A percentile compares a stretch with the other conserved stretches of the same genome.
Evolutionary conservation across 257 asterid genomes (phyloP).

Genomic region (Plectranthus barbatus): DNA sequence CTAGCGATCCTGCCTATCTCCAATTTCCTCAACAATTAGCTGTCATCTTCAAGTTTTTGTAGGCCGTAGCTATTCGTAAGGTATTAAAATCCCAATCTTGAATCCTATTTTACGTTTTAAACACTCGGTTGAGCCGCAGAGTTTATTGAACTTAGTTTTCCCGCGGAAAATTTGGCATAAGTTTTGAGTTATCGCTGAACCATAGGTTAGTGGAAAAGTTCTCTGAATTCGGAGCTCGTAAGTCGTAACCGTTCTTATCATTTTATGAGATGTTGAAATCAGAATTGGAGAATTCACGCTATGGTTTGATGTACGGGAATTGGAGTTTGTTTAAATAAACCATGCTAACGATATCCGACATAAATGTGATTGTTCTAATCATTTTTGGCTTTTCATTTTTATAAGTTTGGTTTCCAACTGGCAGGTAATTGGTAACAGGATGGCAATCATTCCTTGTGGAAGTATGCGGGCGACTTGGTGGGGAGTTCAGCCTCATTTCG

Average conservation of each 20-base stretch:
- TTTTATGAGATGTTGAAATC: no score
- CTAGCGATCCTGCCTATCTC: constrained; percentile 16
- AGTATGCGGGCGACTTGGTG: constrained; percentile 56
- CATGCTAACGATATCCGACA: no score
- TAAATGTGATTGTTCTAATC: neutral
- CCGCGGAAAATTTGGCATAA: no score
- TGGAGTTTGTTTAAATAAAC: neutral
- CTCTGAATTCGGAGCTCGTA: no score
- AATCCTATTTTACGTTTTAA: neutral
- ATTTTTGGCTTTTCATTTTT: no score
- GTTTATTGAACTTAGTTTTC: neutral
- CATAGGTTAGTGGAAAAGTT: no score
- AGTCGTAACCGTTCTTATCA: no score
- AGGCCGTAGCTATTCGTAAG: constrained; percentile 1
- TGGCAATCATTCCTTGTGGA: constrained; percentile 88
- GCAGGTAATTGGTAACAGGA: constrained; percentile 41
- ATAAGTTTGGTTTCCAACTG: neutral
- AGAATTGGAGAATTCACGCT: no score
- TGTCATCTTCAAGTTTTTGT: neutral
- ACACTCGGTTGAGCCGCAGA: neutral
- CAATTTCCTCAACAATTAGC: constrained; percentile 11
- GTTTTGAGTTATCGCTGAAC: no score
- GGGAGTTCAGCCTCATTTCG: constrained; percentile 66
- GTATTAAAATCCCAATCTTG: neutral
- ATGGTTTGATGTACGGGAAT: no score